Conservation (phyloP, 2,329 filamentous ascomycete species). For the Exophiala bonariae region DNA sequence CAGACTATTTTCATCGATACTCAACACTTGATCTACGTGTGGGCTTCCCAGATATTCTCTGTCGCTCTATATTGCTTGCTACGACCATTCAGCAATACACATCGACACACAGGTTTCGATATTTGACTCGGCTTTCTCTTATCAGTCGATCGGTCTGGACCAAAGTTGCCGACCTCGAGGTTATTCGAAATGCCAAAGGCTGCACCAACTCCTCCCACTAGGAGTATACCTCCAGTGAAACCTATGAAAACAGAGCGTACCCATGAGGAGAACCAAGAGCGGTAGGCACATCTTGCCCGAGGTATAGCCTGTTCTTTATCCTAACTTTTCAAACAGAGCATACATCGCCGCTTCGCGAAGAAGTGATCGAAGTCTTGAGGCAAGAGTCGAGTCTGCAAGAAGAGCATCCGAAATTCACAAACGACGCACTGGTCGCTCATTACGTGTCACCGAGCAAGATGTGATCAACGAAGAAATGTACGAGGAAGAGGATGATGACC, state of each 20-base stretch:
- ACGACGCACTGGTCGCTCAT: constrained; percentile 76
- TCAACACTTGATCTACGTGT: too few species aligned
- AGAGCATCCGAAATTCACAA: constrained; percentile 91
- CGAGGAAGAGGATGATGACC: constrained; percentile 85
- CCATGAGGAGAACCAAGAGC: constrained; percentile 44
- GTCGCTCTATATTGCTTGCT: not conserved
- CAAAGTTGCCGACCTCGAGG: too few species aligned
- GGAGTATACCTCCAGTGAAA: constrained; percentile 29
- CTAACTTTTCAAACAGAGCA: constrained; percentile 55
- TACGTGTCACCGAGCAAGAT: constrained; percentile 82
- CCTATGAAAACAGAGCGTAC: constrained; percentile 28
- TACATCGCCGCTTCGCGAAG: constrained; percentile 90
- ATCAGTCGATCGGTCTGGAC: too few species aligned
- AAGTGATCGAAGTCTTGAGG: constrained; percentile 83
- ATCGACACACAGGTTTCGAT: too few species aligned
- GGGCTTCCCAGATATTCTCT: too few species aligned
- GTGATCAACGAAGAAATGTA: constrained; percentile 94
- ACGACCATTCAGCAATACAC: too few species aligned
- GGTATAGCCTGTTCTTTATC: constrained; percentile 2
- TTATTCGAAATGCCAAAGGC: too few species aligned
- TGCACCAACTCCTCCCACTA: constrained; percentile 23
- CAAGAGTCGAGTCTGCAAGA: constrained; percentile 80
- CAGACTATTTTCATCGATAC: too few species aligned
- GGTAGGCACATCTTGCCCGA: constrained; percentile 32
- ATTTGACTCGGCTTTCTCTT: too few species aligned